A percentile compares a stretch with the other conserved stretches of the same genome.
These are phyloP conservation scores for Phlebiopsis gigantea DNA, from an alignment of 768 basidiomycete genomes.

Conservation along the genomic window DNA sequence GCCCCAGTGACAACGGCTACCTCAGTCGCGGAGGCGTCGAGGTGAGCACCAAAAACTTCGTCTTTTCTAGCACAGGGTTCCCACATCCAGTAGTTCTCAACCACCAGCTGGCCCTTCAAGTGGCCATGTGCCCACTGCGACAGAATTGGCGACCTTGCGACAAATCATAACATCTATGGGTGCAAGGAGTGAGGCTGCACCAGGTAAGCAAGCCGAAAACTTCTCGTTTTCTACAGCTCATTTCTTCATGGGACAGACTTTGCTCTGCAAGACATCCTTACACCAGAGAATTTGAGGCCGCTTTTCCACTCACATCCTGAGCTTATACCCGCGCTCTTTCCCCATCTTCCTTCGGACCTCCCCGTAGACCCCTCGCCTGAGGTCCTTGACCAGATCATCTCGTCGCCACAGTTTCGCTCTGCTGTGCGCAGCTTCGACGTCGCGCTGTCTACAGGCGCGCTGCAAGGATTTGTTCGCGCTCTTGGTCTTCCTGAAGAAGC, in stretches of 20 bases:
- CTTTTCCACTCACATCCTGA: constrained; percentile 68
- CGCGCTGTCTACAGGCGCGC: constrained; percentile 75
- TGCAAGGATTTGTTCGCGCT: constrained; percentile 68
- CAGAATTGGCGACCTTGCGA: constrained; percentile 61
- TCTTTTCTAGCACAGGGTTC: neutral
- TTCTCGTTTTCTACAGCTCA: neutral
- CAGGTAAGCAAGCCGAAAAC: constrained; percentile 28
- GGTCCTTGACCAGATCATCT: constrained; percentile 67
- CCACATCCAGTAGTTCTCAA: neutral
- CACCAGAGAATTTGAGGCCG: constrained; percentile 64
- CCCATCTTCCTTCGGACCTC: constrained; percentile 77
- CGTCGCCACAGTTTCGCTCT: constrained; percentile 78
- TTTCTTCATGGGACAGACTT: constrained; percentile 35
- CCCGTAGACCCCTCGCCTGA: constrained; percentile 65
- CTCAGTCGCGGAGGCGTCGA: neutral
- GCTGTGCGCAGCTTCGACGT: constrained; percentile 80
- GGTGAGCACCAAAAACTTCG: neutral
- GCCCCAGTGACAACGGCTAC: no score
- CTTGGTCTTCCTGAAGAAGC: constrained; percentile 85
- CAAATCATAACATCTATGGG: constrained; percentile 37
- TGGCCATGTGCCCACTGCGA: constrained; percentile 37
- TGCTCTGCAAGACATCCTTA: constrained; percentile 70
- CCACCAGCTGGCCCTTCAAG: constrained; percentile 1
- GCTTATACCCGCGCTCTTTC: constrained; percentile 65
- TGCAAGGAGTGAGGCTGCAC: neutral